Percentiles rank a stretch among this genome's conserved stretches.
Evolutionary conservation across 805 yeast species (phyloP).

Genomic region (Lipomyces oligophaga): DNA sequence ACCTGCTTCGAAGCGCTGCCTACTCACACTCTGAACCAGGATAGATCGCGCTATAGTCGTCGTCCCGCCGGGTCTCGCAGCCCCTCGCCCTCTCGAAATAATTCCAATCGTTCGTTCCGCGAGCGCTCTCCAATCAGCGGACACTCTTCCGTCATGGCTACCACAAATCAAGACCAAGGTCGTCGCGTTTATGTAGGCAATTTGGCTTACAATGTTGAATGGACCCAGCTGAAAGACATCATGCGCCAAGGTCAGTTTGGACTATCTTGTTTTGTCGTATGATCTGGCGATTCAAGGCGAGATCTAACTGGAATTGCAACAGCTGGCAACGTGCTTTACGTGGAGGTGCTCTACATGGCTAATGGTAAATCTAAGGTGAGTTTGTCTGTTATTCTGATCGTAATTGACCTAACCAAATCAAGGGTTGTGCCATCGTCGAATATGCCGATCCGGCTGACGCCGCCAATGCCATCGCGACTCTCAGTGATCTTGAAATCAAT

Average conservation of each 20-base stretch:
- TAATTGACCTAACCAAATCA: not conserved
- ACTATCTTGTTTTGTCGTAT: not conserved
- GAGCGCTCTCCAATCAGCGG: no score
- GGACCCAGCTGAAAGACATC: conserved; percentile 41
- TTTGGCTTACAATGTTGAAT: conserved; percentile 39
- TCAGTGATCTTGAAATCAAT: conserved; percentile 58
- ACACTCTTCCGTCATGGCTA: conserved; percentile 1
- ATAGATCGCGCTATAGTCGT: no score
- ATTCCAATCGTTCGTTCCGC: conserved; percentile 3
- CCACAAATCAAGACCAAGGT: conserved; percentile 35
- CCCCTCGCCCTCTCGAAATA: no score
- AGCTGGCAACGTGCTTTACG: conserved; percentile 66
- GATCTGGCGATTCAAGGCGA: conserved; percentile 1
- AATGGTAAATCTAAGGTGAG: conserved; percentile 71
- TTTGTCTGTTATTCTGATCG: not conserved
- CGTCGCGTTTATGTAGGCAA: conserved; percentile 46
- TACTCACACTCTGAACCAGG: no score
- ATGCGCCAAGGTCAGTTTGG: conserved; percentile 34
- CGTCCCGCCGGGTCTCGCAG: no score
- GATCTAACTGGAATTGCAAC: not conserved
- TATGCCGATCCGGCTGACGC: conserved; percentile 64
- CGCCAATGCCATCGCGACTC: conserved; percentile 62
- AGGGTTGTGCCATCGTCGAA: conserved; percentile 63
- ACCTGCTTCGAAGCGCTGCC: no score
- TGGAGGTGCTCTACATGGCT: conserved; percentile 73